Evolutionary conservation across 805 yeast species (phyloP).

Genomic region (Nematodospora valgi): DNA sequence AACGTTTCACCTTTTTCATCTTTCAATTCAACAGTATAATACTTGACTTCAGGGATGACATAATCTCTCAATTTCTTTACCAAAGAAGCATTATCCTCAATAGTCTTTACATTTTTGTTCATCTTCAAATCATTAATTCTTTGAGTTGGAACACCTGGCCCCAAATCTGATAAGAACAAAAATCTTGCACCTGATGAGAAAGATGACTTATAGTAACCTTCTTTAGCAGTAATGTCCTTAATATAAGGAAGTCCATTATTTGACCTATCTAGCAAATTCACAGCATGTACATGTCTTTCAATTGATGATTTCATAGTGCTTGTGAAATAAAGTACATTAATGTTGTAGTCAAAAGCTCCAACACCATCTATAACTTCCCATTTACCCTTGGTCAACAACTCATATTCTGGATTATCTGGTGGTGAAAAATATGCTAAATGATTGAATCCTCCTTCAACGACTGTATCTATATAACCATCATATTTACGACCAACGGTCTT

Average conservation of each 20-base stretch:
- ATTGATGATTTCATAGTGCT: slow-evolving; percentile 76
- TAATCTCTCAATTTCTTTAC: slow-evolving; percentile 36
- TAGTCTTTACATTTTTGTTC: slow-evolving; percentile 33
- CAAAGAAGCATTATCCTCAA: slow-evolving; percentile 48
- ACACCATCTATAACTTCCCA: slow-evolving; percentile 88
- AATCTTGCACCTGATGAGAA: slow-evolving; percentile 80
- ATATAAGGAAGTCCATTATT: slow-evolving; percentile 49
- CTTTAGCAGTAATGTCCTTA: slow-evolving; percentile 34
- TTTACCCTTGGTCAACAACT: slow-evolving; percentile 59
- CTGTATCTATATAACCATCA: slow-evolving; percentile 77
- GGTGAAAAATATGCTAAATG: slow-evolving; percentile 88
- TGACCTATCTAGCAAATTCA: slow-evolving; percentile 43
- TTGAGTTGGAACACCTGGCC: slow-evolving; percentile 82
- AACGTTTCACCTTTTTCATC: slow-evolving; percentile 47
- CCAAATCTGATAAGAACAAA: slow-evolving; percentile 64
- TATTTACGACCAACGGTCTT: slow-evolving; percentile 31
- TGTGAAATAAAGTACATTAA: slow-evolving; percentile 52
- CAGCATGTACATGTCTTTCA: slow-evolving; percentile 80
- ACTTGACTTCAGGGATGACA: slow-evolving; percentile 54
- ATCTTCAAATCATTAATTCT: slow-evolving; percentile 48
- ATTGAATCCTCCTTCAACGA: slow-evolving; percentile 54
- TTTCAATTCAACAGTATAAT: slow-evolving; percentile 49
- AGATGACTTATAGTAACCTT: slow-evolving; percentile 67
- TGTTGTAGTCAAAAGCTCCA: slow-evolving; percentile 51
- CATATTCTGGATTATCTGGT: slow-evolving; percentile 44